Conservation (phyloP, 129 eudicot species). For the Lonicera japonica region DNA sequence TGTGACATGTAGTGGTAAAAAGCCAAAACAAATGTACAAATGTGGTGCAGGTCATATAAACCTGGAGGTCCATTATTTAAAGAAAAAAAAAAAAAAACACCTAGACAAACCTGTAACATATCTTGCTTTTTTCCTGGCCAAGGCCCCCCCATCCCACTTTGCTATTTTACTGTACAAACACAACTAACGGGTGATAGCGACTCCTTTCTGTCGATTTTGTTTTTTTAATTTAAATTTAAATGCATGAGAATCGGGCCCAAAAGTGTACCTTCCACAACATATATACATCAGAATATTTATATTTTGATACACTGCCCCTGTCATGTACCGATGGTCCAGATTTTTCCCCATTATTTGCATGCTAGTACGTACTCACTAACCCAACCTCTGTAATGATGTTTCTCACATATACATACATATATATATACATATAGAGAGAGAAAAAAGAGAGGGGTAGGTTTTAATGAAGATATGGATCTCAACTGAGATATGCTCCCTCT, state of each 20-base stretch:
- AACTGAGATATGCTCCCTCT: slow-evolving; percentile 22
- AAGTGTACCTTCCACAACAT: slow-evolving; percentile 13
- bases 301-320: not conserved
- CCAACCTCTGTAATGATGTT: slow-evolving; percentile 8
- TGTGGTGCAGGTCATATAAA: no score
- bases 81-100: not conserved
- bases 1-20: no score
- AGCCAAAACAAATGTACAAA: no score
- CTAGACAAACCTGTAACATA: slow-evolving; percentile 11
- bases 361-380: not conserved
- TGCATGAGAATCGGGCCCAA: slow-evolving; percentile 18
- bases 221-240: no score
- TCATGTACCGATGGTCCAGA: slow-evolving; percentile 26
- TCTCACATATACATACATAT: not conserved
- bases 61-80: no score
- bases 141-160: not conserved
- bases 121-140: slow-evolving; percentile 13
- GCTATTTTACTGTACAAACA: slow-evolving; percentile 29
- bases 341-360: slow-evolving; percentile 14
- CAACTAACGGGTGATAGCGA: slow-evolving; percentile 30
- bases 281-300: not conserved
- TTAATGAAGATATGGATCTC: slow-evolving; percentile 24
- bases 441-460: slow-evolving; percentile 7
- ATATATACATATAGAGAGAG: not conserved
- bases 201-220: not conserved